Evolutionary conservation across 2,329 filamentous ascomycete species (phyloP).

Genomic region (Botrytis squamosa): DNA sequence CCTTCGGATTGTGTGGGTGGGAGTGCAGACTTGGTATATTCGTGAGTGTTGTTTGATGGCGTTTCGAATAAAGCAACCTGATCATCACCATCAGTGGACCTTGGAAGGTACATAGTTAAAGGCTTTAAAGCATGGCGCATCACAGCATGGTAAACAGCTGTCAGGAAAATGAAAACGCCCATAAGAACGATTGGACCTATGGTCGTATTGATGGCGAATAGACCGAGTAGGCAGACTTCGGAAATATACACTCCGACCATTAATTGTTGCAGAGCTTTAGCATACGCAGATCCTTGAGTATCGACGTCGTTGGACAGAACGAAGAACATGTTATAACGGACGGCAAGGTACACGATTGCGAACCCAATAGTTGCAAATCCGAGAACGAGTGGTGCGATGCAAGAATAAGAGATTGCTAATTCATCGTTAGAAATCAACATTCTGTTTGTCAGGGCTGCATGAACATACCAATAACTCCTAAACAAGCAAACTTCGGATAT

Average conservation of each 20-base stretch:
- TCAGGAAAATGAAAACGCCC: conserved; percentile 72
- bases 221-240: conserved; percentile 77
- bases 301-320: conserved; percentile 80
- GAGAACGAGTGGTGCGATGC: conserved; percentile 81
- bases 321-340: conserved; percentile 86
- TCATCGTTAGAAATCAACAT: conserved; percentile 24
- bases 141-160: conserved; percentile 69
- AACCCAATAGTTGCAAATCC: conserved; percentile 79
- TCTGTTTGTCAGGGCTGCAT: background rate
- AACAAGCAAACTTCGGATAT: conserved; percentile 76
- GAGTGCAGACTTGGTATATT: conserved; percentile 22
- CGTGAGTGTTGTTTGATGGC: conserved; percentile 27
- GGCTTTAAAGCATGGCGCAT: conserved; percentile 72
- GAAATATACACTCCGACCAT: conserved; percentile 81
- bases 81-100: conserved; percentile 59
- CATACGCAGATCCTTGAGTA: conserved; percentile 82
- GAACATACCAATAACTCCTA: conserved; percentile 69
- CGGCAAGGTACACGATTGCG: conserved; percentile 77
- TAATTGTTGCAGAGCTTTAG: conserved; percentile 80
- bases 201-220: conserved; percentile 71
- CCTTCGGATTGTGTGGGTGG: conserved; percentile 35
- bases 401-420: conserved; percentile 76
- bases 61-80: conserved; percentile 39
- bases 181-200: conserved; percentile 72
- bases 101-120: conserved; percentile 72